Percentiles rank a stretch among this genome's conserved stretches.
Conservation (phyloP, 2,329 filamentous ascomycete species). For the Sclerotinia nivalis region DNA sequence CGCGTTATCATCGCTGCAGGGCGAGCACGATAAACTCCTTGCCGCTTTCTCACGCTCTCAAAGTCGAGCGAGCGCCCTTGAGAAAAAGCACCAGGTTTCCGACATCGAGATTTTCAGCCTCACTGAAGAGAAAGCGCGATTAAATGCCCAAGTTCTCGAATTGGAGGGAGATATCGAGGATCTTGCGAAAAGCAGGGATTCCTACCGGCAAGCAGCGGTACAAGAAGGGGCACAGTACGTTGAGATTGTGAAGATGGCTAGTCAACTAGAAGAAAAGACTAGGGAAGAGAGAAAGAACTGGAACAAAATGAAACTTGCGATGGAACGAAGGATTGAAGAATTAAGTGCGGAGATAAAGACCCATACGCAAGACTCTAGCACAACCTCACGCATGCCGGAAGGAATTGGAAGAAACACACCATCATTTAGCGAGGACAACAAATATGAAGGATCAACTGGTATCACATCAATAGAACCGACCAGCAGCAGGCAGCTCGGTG, state of each 20-base stretch:
- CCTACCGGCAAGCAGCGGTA: slow-evolving; percentile 42
- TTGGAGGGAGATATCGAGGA: slow-evolving; percentile 53
- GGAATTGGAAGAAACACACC: background rate
- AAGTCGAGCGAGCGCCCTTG: slow-evolving; percentile 50
- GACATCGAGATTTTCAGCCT: slow-evolving; percentile 54
- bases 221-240: slow-evolving; percentile 41
- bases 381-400: background rate
- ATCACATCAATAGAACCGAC: slow-evolving; percentile 14
- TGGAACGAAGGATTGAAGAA: slow-evolving; percentile 37
- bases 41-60: slow-evolving; percentile 53
- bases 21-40: slow-evolving; percentile 55
- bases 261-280: slow-evolving; percentile 38
- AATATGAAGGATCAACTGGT: slow-evolving; percentile 26
- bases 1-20: slow-evolving; percentile 53
- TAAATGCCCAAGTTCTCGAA: slow-evolving; percentile 48
- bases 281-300: slow-evolving; percentile 37
- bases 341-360: slow-evolving; percentile 26
- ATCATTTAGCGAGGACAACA: slow-evolving; percentile 16
- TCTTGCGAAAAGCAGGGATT: slow-evolving; percentile 49
- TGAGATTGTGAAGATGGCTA: slow-evolving; percentile 41
- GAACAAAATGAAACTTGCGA: slow-evolving; percentile 34
- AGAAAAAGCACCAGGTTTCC: slow-evolving; percentile 52
- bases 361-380: background rate
- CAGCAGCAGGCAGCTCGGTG: background rate
- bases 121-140: slow-evolving; percentile 51